Percentiles rank a stretch among this genome's conserved stretches.
Conservation (phyloP, 768 basidiomycete species). For the Leccinum pellstonianum region DNA sequence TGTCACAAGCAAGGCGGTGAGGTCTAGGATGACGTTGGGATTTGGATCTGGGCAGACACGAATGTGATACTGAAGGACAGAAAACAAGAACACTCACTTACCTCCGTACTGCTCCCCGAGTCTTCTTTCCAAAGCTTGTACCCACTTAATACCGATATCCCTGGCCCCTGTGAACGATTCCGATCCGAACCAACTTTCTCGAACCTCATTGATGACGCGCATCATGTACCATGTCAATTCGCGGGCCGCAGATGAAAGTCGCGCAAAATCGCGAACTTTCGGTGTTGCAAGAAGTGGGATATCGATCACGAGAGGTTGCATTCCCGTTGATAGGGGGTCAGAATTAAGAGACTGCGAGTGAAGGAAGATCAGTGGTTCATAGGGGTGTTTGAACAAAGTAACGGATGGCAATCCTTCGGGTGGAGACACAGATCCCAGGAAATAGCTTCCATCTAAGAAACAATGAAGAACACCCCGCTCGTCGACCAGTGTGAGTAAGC, state of each 20-base stretch:
- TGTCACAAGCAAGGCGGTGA: constrained; percentile 68
- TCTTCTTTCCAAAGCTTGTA: constrained; percentile 59
- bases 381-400: constrained; percentile 44
- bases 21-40: constrained; percentile 64
- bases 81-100: constrained; percentile 41
- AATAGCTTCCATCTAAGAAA: constrained; percentile 77
- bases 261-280: constrained; percentile 65
- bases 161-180: constrained; percentile 65
- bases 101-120: constrained; percentile 67
- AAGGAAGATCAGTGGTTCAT: constrained; percentile 47
- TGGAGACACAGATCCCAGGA: constrained; percentile 52
- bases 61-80: constrained; percentile 10
- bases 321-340: constrained; percentile 25
- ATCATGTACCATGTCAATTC: constrained; percentile 73
- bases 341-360: constrained; percentile 38
- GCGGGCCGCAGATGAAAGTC: constrained; percentile 63
- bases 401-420: constrained; percentile 33
- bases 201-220: constrained; percentile 72
- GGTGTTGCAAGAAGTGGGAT: constrained; percentile 58
- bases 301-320: constrained; percentile 46
- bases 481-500: constrained; percentile 63
- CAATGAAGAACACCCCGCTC: constrained; percentile 54
- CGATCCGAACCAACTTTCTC: constrained; percentile 68
- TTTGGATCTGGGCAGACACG: constrained; percentile 47
- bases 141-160: constrained; percentile 72